phyloP scores from a whole-genome alignment of 345 rosid genomes.

The Corchorus capsularis region DNA sequence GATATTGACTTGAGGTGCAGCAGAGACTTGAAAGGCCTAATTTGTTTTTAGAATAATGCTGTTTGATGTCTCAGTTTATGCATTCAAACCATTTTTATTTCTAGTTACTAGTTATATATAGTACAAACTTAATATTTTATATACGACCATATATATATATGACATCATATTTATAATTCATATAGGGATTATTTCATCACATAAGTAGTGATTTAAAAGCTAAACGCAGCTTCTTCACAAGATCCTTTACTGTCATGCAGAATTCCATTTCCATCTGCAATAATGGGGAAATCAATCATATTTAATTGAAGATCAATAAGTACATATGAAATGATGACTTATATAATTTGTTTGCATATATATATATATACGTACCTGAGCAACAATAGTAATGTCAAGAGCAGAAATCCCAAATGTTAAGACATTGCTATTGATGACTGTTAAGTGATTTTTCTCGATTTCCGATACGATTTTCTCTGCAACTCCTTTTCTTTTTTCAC shows the following conservation, averaged over 20 bases:
- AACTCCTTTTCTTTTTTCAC: constrained; percentile 70
- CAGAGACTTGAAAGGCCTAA: constrained; percentile 24
- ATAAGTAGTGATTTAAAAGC: constrained; percentile 41
- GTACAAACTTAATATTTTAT: too few species aligned
- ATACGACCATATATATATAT: too few species aligned
- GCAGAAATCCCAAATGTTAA: constrained; percentile 69
- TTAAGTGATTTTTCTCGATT: constrained; percentile 60
- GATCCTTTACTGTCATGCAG: constrained; percentile 59
- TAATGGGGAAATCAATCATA: background rate
- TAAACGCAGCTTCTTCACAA: constrained; percentile 61
- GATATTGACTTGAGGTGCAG: constrained; percentile 13
- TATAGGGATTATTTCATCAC: constrained; percentile 29
- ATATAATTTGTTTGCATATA: too few species aligned
- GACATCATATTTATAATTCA: background rate
- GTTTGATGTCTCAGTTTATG: background rate
- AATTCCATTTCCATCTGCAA: constrained; percentile 77
- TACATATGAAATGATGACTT: too few species aligned
- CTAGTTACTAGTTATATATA: too few species aligned
- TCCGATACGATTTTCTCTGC: constrained; percentile 60
- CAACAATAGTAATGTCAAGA: constrained; percentile 68
- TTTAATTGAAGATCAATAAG: background rate
- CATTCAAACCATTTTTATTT: constrained; percentile 14
- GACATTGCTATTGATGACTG: constrained; percentile 57
- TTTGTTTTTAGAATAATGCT: background rate
- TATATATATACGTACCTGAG: too few species aligned